Base-by-base conservation (phyloP, 345 rosid genomes). In the Arabidopsis arenosa region DNA sequence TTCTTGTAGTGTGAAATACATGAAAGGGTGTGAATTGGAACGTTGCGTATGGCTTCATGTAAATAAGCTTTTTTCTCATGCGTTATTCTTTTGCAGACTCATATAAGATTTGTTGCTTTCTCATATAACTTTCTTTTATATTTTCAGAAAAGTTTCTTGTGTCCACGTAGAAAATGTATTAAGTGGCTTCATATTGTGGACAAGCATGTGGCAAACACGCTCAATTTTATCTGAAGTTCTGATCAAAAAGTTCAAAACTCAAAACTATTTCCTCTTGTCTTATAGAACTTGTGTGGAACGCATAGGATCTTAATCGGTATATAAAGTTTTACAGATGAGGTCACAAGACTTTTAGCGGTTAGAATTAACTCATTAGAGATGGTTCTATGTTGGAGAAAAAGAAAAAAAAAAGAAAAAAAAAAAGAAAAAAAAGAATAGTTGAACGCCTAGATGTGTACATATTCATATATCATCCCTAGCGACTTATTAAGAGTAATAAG, bases 181-280 rank as follows among this genome's bases (percentile, higher is more conserved):
- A 55, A 60, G 66, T 70, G 54, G 73, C 7, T 66, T 49, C 33
- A 41, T 66, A 64, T 26, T 9, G 28, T 59, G 52, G 68, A 41
- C 23, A 66, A 35, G 69, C 65, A 60, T 72, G 70, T 73, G 78
- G 54, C 36, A 10, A 30, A 43, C 81, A 78, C 77, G 69, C 81
- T 64, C 77, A 49, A 11, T 51, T 59, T 72, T 60, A 66, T 62
- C 73, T 39, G 68, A 63, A 68, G 15, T 17, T 63, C 53, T 44
- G 39, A n/a, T 5, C 54, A 43, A 44, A 15, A 59, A 63, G 53
- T 63, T 28, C 66, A 44, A 36, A 57, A 9, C 55, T 17, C 36
- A 30, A 10, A 70, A 69, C 54, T 2, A 49, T 59, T 58, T 63
- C 68, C n/a, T 28, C 43, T 72, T 72, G 75, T 76, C 70, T 41